Evolutionary conservation across 208 protist species (phyloP), one percentile per base, ranked within the genome.

Genomic region (Trypanosoma brucei): DNA sequence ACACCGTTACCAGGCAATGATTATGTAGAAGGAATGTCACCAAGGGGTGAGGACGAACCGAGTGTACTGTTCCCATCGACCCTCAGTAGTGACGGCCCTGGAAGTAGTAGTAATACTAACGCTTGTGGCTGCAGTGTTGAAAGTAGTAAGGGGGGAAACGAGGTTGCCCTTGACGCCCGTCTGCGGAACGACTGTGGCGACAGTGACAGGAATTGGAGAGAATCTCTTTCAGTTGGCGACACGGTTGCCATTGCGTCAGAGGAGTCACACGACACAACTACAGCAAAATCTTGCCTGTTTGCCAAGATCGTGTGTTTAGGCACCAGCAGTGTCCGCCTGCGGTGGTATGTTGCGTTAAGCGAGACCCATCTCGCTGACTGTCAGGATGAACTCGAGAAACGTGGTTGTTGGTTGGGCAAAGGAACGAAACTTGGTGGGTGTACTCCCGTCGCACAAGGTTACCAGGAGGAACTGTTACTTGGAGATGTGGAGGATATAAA

Each of bases 291-390:
- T n/a, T 38, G n/a, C 4, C 14, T 58, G 39, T 13, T 50, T 3
- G 68, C 57, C 5, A 66, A 60, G 31, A 64, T 63, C 40, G 60
- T 48, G 3, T 52, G 30, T 11, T 39, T 72, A 39, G 45, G 60
- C 40, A 36, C 1, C 22, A 13, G 31, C 39, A 58, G 0, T 30
- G 64, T 67, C 33, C 48, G 53, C 7, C 36, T 77, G 30, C 76
- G 65, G 53, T 81, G 76, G 76, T 67, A 70, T 22, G 34, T 79
- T 3, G 49, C 64, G 14, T 59, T 79, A 9, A 37, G 52, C 4
- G 74, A 79, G 46, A 80, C 75, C n/a, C 69, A 72, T 40, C 50
- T 80, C 11, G 69, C 68, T 2, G 61, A 58, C 40, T 58, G 68
- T 39, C 53, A 64, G 46, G 13, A n/a, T 2, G 65, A 35, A 14